A percentile compares a stretch with the other conserved stretches of the same genome.
These are phyloP conservation scores for Clathrus columnatus DNA, from an alignment of 768 basidiomycete genomes.

Conservation along the genomic window DNA sequence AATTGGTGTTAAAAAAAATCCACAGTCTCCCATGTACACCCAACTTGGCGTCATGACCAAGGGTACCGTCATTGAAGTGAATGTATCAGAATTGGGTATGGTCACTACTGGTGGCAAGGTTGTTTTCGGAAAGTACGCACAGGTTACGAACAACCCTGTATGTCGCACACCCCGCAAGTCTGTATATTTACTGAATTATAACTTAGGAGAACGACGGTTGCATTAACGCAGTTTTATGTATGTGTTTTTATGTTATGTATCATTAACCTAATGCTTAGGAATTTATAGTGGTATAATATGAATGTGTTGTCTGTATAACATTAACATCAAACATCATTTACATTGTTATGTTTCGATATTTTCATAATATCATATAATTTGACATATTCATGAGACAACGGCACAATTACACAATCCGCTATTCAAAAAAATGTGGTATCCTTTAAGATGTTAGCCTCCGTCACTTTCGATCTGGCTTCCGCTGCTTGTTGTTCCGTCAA, in stretches of 20 bases:
- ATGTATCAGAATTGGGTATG: conserved; percentile 96
- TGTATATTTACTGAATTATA: neutral
- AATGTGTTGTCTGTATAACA: neutral
- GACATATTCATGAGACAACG: neutral
- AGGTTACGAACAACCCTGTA: conserved; percentile 81
- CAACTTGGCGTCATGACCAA: conserved; percentile 96
- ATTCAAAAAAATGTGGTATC: neutral
- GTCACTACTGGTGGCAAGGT: conserved; percentile 95
- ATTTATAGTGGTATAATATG: neutral
- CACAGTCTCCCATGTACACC: conserved; percentile 96
- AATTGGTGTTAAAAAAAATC: conserved; percentile 97
- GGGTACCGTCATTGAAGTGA: conserved; percentile 96
- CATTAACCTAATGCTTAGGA: neutral
- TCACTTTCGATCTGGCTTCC: conserved; percentile 15
- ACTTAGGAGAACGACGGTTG: conserved; percentile 81
- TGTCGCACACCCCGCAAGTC: neutral
- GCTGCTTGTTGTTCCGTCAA: conserved; percentile 34
- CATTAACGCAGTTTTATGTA: conserved; percentile 88
- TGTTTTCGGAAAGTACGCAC: conserved; percentile 88
- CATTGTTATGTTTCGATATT: neutral
- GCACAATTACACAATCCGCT: neutral
- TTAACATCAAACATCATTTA: neutral
- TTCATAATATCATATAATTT: neutral
- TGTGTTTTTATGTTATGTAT: conserved; percentile 24
- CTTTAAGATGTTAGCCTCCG: neutral